These are phyloP conservation scores for Ascochyta fabae DNA, from an alignment of 2,329 filamentous ascomycete genomes.

Conservation along the genomic window DNA sequence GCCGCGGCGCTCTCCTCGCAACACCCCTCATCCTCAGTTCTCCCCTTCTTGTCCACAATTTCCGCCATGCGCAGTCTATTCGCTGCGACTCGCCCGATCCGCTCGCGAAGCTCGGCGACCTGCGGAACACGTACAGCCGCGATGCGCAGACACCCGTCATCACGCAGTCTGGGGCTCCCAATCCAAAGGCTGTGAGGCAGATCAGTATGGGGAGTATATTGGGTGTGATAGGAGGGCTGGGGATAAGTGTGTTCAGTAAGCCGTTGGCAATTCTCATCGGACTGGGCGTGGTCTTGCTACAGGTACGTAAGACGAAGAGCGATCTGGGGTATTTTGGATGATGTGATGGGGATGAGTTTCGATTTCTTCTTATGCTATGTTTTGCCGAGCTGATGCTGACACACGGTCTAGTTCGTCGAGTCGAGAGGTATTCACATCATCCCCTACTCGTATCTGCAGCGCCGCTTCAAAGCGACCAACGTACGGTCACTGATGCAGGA, in stretches of 20 bases:
- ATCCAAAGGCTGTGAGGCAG: constrained; percentile 52
- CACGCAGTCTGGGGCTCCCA: constrained; percentile 48
- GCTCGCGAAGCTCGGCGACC: constrained; percentile 48
- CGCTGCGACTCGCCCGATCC: constrained; percentile 47
- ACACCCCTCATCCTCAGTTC: constrained; percentile 46
- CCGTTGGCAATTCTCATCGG: constrained; percentile 72
- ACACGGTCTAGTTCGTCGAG: constrained; percentile 53
- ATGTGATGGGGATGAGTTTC: not conserved
- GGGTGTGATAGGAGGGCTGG: constrained; percentile 60
- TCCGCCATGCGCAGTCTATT: constrained; percentile 35
- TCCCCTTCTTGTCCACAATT: constrained; percentile 40
- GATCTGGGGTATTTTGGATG: not conserved
- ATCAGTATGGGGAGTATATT: constrained; percentile 56
- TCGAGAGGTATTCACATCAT: constrained; percentile 59
- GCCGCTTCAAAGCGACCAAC: constrained; percentile 59
- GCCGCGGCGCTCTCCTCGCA: constrained; percentile 45
- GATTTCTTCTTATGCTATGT: not conserved
- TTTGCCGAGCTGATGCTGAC: constrained; percentile 24
- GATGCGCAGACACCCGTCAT: constrained; percentile 51
- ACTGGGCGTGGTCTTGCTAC: constrained; percentile 66
- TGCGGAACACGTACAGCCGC: constrained; percentile 43
- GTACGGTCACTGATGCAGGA: constrained; percentile 60
- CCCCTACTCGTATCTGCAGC: constrained; percentile 57
- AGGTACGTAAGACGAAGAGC: constrained; percentile 56
- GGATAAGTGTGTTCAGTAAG: constrained; percentile 73